A percentile compares a stretch with the other conserved stretches of the same genome.
Conservation (phyloP, 2,329 filamentous ascomycete species). For the Arthrocladium fulminans region DNA sequence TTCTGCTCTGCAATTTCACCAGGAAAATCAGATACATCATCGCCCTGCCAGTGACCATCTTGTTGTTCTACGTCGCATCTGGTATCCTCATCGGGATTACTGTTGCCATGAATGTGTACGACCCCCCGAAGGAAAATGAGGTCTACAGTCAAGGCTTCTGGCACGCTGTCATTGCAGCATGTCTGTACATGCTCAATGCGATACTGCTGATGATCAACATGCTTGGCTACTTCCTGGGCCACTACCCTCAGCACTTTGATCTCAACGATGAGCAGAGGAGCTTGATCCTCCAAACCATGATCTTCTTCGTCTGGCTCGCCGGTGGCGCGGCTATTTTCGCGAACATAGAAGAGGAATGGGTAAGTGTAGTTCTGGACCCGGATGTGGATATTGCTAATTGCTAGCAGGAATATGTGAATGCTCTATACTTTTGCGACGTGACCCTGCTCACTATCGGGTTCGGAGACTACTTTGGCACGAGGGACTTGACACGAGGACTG, state of each 20-base stretch:
- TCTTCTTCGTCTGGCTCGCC: slow-evolving; percentile 72
- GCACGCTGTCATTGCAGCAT: slow-evolving; percentile 72
- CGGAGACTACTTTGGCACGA: slow-evolving; percentile 51
- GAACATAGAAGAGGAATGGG: slow-evolving; percentile 48
- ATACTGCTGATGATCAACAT: slow-evolving; percentile 72
- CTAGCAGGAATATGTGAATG: slow-evolving; percentile 55
- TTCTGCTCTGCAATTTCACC: slow-evolving; percentile 81
- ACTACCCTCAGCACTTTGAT: slow-evolving; percentile 69
- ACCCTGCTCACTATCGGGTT: slow-evolving; percentile 55
- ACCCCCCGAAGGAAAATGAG: not conserved
- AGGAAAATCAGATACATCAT: slow-evolving; percentile 68
- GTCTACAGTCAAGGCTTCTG: slow-evolving; percentile 66
- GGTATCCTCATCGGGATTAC: slow-evolving; percentile 59
- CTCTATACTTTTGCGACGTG: slow-evolving; percentile 70
- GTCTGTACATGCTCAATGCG: slow-evolving; percentile 70
- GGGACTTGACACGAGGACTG: slow-evolving; percentile 55
- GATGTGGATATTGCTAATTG: too few relatives aligned
- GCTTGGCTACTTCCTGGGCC: slow-evolving; percentile 62
- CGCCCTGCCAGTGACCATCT: slow-evolving; percentile 73
- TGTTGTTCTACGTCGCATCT: slow-evolving; percentile 62
- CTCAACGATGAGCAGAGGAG: slow-evolving; percentile 75
- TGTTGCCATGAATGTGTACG: slow-evolving; percentile 41
- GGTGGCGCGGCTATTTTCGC: slow-evolving; percentile 69
- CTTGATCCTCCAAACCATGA: slow-evolving; percentile 81
- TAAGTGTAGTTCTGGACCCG: too few relatives aligned